Percentiles rank a stretch among this genome's conserved stretches.
These are phyloP conservation scores for Sanghuangporus baumii DNA, from an alignment of 1,284 basidiomycete species.

Conservation along the genomic window DNA sequence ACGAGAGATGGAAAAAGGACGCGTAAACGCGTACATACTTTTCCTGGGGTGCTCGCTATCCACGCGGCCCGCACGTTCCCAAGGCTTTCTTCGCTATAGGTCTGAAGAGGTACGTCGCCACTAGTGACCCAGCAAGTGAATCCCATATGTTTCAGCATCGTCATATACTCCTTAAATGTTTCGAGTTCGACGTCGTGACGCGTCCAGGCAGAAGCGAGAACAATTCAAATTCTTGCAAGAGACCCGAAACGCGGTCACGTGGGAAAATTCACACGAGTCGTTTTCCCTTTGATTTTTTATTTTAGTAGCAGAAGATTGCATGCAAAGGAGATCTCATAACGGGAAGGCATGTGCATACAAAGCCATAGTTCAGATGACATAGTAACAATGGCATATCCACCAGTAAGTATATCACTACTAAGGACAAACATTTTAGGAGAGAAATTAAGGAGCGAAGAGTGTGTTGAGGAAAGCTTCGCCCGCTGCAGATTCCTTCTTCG, in stretches of 20 bases:
- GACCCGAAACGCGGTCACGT: neutral
- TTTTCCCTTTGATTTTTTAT: slow-evolving; percentile 17
- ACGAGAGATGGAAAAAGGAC: neutral
- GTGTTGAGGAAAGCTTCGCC: slow-evolving; percentile 84
- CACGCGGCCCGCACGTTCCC: slow-evolving; percentile 12
- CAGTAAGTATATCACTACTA: neutral
- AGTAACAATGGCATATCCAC: slow-evolving; percentile 1
- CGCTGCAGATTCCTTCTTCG: slow-evolving; percentile 60
- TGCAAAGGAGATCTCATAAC: slow-evolving; percentile 21
- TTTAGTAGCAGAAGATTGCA: neutral
- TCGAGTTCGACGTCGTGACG: neutral
- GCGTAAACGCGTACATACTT: slow-evolving; percentile 1
- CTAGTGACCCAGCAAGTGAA: slow-evolving; percentile 9
- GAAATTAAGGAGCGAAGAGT: slow-evolving; percentile 75
- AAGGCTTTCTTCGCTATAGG: slow-evolving; percentile 4
- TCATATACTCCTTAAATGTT: neutral
- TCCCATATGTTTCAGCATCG: slow-evolving; percentile 1
- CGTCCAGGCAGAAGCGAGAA: neutral
- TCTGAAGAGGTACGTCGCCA: neutral
- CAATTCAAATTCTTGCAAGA: neutral
- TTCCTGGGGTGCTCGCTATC: slow-evolving; percentile 14
- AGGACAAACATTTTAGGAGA: neutral
- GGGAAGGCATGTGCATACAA: slow-evolving; percentile 11
- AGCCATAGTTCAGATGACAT: neutral
- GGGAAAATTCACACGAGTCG: neutral